Percentiles rank a stretch among this genome's conserved stretches.
These are phyloP conservation scores for Mangifera indica DNA, from an alignment of 345 rosid genomes.

Conservation along the genomic window DNA sequence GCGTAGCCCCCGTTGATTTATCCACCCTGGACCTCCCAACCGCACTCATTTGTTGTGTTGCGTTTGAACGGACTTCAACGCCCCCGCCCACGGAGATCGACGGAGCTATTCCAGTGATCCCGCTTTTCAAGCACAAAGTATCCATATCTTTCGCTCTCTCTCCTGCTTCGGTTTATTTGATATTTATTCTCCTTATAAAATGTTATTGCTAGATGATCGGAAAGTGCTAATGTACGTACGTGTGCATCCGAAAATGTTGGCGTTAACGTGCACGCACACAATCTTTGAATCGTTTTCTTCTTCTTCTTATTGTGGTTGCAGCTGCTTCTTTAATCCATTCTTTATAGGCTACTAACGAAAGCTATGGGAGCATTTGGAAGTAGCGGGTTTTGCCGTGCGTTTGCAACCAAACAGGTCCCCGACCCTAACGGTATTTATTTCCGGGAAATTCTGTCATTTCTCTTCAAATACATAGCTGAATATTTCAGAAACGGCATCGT, in stretches of 20 bases:
- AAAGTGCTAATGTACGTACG: not conserved
- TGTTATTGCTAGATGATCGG: not conserved
- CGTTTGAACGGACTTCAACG: slow-evolving; percentile 42
- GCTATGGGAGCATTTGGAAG: slow-evolving; percentile 4
- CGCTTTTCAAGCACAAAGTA: slow-evolving; percentile 47
- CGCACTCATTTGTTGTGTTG: slow-evolving; percentile 42
- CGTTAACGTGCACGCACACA: slow-evolving; percentile 42
- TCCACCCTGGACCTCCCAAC: slow-evolving; percentile 43
- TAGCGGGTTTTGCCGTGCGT: slow-evolving; percentile 10
- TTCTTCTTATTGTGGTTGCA: not conserved
- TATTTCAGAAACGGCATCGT: not conserved
- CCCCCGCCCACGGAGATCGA: slow-evolving; percentile 48
- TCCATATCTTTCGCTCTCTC: slow-evolving; percentile 39
- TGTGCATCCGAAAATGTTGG: slow-evolving; percentile 16
- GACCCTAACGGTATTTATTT: not conserved
- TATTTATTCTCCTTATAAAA: not conserved
- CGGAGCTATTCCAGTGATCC: slow-evolving; percentile 50
- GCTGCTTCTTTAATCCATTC: not conserved
- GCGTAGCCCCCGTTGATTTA: slow-evolving; percentile 36
- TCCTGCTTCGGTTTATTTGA: slow-evolving; percentile 1
- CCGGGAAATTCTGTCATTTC: not conserved
- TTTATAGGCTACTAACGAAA: not conserved
- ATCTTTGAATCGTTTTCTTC: slow-evolving; percentile 30
- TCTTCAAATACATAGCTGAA: too few species aligned
- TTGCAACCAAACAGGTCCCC: slow-evolving; percentile 20